A percentile compares a stretch with the other conserved stretches of the same genome.
phyloP scores from a whole-genome alignment of 2,329 filamentous ascomycete species.

The Colletotrichum kahawae region DNA sequence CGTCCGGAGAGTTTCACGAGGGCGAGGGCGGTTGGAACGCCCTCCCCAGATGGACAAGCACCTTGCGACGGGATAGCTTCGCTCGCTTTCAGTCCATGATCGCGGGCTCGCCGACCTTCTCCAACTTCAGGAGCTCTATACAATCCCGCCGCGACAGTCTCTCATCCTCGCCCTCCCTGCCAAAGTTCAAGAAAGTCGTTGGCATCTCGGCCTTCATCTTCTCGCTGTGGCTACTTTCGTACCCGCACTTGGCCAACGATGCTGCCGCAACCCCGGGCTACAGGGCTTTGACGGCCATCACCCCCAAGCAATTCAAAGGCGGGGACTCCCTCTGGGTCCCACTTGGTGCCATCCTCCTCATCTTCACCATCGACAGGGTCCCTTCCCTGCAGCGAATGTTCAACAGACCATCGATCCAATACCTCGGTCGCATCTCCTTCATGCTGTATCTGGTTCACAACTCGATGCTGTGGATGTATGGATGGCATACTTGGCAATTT shows the following conservation, averaged over 20 bases:
- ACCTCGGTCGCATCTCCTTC: slow-evolving; percentile 67
- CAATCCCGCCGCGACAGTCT: background rate
- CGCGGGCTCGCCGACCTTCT: background rate
- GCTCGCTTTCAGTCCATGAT: background rate
- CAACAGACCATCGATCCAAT: slow-evolving; percentile 62
- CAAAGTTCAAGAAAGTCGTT: background rate
- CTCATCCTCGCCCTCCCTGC: background rate
- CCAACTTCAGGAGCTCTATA: background rate
- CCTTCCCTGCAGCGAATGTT: slow-evolving; percentile 61
- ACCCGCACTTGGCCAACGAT: background rate
- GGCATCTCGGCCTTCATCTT: background rate
- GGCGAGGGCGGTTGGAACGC: background rate
- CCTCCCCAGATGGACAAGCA: background rate
- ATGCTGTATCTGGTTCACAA: slow-evolving; percentile 70
- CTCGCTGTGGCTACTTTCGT: slow-evolving; percentile 3
- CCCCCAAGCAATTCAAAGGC: background rate
- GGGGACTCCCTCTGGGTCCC: slow-evolving; percentile 1
- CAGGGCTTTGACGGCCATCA: background rate
- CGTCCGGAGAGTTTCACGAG: background rate
- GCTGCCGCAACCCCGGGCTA: background rate
- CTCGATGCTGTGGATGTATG: slow-evolving; percentile 62
- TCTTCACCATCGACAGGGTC: slow-evolving; percentile 26
- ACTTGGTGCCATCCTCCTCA: background rate
- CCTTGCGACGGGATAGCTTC: background rate
- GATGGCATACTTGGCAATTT: slow-evolving; percentile 27